phyloP scores from a whole-genome alignment of 768 basidiomycete species.

The Mycena floridula region DNA sequence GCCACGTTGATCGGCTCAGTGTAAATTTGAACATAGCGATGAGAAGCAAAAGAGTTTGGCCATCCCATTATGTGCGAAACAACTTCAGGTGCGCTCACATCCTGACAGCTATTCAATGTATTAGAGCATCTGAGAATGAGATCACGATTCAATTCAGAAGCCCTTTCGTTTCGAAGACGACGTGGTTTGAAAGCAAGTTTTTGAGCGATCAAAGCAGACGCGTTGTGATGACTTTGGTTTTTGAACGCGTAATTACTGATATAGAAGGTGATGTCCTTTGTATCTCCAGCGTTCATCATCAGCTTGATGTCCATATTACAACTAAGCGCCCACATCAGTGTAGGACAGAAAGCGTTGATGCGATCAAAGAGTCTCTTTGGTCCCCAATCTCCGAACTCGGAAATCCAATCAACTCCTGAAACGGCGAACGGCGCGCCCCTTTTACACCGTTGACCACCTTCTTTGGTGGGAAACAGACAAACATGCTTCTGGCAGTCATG shows the following conservation, averaged over 20 bases:
- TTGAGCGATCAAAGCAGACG: constrained; percentile 29
- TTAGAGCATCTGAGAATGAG: constrained; percentile 28
- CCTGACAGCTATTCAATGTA: constrained; percentile 24
- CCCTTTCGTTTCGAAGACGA: constrained; percentile 4
- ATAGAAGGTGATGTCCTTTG: constrained; percentile 29
- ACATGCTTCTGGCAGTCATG: constrained; percentile 22
- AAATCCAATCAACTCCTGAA: constrained; percentile 16
- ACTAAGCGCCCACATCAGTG: constrained; percentile 11
- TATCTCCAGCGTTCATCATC: constrained; percentile 25
- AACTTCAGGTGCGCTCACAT: constrained; percentile 31
- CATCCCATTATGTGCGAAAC: constrained; percentile 36
- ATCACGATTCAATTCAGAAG: constrained; percentile 15
- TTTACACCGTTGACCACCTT: constrained; percentile 24
- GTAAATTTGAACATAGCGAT: constrained; percentile 26
- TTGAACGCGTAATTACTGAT: constrained; percentile 33
- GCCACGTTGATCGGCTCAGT: constrained; percentile 24
- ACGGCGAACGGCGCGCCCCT: constrained; percentile 22
- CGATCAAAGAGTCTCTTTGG: constrained; percentile 12
- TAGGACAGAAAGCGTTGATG: constrained; percentile 24
- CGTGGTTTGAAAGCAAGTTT: constrained; percentile 14
- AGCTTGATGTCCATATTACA: constrained; percentile 37
- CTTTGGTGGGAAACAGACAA: constrained; percentile 15
- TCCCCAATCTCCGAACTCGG: constrained; percentile 21
- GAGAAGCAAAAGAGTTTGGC: constrained; percentile 30
- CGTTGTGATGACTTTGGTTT: constrained; percentile 29